phyloP scores from a whole-genome alignment of 805 yeast species.

The Metschnikowia lunata region DNA sequence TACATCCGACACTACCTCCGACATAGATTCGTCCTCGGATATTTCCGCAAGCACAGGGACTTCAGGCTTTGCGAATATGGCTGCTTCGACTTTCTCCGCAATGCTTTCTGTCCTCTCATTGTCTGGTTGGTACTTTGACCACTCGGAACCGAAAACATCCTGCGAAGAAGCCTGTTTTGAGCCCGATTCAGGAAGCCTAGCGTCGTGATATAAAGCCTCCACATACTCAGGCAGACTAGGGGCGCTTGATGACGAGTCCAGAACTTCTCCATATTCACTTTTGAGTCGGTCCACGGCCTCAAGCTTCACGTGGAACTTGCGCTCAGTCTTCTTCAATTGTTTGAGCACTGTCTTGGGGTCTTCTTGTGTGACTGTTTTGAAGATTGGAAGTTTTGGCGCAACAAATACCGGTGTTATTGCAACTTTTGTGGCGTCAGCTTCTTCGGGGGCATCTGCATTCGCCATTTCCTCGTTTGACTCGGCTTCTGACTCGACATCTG shows the following conservation, averaged over 20 bases:
- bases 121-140: too few relatives aligned
- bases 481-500: too few relatives aligned
- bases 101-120: not conserved
- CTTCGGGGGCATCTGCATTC: not conserved
- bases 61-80: constrained; percentile 3
- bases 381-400: constrained; percentile 3
- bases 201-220: not conserved
- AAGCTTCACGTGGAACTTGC: constrained; percentile 13
- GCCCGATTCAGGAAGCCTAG: not conserved
- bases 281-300: constrained; percentile 12
- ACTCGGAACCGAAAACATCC: too few relatives aligned
- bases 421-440: not conserved
- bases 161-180: too few relatives aligned
- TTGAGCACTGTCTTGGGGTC: constrained; percentile 8
- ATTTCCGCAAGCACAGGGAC: constrained; percentile 10
- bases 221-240: not conserved
- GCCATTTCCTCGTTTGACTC: too few relatives aligned
- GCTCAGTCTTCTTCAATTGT: constrained; percentile 12
- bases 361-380: constrained; percentile 12
- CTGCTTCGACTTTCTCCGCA: not conserved
- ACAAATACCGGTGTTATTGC: not conserved
- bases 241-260: constrained; percentile 2
- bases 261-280: constrained; percentile 8
- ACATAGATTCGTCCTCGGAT: not conserved
- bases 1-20: too few relatives aligned